phyloP scores from a whole-genome alignment of 2,329 filamentous ascomycete species.

The Xylariaceae sp. region DNA sequence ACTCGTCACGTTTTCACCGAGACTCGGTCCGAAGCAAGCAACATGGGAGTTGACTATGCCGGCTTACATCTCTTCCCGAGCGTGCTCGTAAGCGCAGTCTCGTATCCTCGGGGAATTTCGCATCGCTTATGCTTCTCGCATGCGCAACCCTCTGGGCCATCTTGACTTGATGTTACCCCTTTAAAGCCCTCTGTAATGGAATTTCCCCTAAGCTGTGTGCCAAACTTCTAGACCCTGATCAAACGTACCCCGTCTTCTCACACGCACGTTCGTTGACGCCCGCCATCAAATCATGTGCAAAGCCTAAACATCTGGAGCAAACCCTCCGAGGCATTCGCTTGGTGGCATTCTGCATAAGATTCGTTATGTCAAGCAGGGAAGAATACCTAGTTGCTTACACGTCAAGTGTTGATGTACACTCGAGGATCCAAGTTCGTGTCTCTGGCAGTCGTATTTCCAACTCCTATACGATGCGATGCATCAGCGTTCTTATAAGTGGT shows the following conservation, averaged over 20 bases:
- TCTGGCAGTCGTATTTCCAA: not conserved
- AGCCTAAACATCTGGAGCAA: constrained; percentile 5
- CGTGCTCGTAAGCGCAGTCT: constrained; percentile 11
- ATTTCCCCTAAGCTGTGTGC: not conserved
- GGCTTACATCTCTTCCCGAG: not conserved
- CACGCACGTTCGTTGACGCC: not conserved
- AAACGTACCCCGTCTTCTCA: not conserved
- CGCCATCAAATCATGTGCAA: constrained; percentile 1
- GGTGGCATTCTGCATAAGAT: not conserved
- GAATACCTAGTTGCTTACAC: not conserved
- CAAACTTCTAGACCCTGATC: not conserved
- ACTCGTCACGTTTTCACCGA: not conserved
- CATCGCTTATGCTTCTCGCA: constrained; percentile 1
- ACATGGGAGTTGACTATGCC: not conserved
- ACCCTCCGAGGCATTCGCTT: constrained; percentile 6
- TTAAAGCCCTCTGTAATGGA: not conserved
- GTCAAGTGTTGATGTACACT: not conserved
- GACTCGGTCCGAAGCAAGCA: constrained; percentile 14
- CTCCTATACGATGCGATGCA: not conserved
- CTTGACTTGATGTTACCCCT: not conserved
- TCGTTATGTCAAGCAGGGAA: not conserved
- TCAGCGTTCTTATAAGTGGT: not conserved
- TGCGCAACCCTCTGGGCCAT: constrained; percentile 2
- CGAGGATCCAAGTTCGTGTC: not conserved
- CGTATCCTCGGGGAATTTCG: constrained; percentile 14